These are phyloP conservation scores for Solanum corneliomulleri DNA, from an alignment of 257 asterid species.

Conservation along the genomic window DNA sequence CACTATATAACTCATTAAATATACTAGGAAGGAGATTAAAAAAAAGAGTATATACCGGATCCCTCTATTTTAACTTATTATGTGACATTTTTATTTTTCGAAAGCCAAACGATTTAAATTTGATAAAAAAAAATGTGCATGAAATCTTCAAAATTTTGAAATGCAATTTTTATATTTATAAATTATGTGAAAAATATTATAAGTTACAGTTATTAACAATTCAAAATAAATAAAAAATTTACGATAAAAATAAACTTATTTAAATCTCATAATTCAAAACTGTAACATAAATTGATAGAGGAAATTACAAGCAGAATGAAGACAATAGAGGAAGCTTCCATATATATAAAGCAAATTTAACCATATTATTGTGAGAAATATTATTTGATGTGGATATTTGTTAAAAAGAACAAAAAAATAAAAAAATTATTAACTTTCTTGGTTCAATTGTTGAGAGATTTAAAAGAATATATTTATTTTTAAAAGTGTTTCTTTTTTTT, in stretches of 20 bases:
- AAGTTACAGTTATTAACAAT: too few species aligned
- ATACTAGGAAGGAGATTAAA: neutral
- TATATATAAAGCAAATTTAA: neutral
- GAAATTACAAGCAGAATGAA: neutral
- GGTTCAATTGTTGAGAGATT: neutral
- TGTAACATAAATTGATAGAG: rapidly evolving
- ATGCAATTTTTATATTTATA: too few species aligned
- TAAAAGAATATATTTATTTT: neutral
- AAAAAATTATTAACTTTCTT: neutral
- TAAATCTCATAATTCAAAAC: rapidly evolving
- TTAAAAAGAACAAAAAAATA: neutral
- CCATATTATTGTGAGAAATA: neutral
- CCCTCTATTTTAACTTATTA: too few species aligned
- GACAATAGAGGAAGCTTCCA: neutral
- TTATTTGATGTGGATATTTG: neutral
- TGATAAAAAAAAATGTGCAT: rapidly evolving
- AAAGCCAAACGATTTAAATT: rapidly evolving
- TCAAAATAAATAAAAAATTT: too few species aligned
- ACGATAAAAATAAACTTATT: too few species aligned
- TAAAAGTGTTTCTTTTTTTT: neutral
- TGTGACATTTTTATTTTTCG: too few species aligned
- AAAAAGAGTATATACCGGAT: neutral
- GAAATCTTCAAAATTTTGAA: too few species aligned
- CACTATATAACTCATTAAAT: too few species aligned
- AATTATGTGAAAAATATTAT: too few species aligned